A percentile compares a stretch with the other conserved stretches of the same genome.
Conservation (phyloP, 192 early-diverging fungal genomes). For the Cetraspora pellucida region DNA sequence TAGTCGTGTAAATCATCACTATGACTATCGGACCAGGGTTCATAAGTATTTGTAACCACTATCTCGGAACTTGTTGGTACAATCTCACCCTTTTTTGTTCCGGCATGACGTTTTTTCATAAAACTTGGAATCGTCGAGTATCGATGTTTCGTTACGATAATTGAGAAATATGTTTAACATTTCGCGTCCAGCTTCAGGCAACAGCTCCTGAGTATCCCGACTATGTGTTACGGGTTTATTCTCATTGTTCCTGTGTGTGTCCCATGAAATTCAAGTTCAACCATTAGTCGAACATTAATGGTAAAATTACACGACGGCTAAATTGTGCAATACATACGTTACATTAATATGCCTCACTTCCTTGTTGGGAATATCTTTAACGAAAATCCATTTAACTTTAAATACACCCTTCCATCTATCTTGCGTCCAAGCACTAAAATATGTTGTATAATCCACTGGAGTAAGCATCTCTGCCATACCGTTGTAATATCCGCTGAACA, state of each 20-base stretch:
- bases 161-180: constrained; percentile 54
- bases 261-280: no score
- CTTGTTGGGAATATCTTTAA: constrained; percentile 59
- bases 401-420: constrained; percentile 59
- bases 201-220: constrained; percentile 61
- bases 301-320: neutral
- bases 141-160: constrained; percentile 37
- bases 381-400: constrained; percentile 54
- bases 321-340: constrained; percentile 22
- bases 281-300: no score
- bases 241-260: constrained; percentile 43
- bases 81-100: constrained; percentile 35
- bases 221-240: constrained; percentile 62
- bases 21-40: constrained; percentile 9
- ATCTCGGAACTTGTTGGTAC: constrained; percentile 28
- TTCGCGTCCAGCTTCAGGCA: constrained; percentile 47
- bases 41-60: constrained; percentile 28
- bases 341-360: constrained; percentile 47
- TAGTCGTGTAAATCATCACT: constrained; percentile 27
- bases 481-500: constrained; percentile 53
- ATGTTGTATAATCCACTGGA: constrained; percentile 45
- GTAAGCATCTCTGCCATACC: constrained; percentile 59
- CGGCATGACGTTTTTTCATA: constrained; percentile 41
- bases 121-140: constrained; percentile 42
- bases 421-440: constrained; percentile 45